Evolutionary conservation across 2,329 filamentous ascomycete genomes (phyloP), one percentile per base, ranked within the genome.

Genomic region (Orbilia javanica): DNA sequence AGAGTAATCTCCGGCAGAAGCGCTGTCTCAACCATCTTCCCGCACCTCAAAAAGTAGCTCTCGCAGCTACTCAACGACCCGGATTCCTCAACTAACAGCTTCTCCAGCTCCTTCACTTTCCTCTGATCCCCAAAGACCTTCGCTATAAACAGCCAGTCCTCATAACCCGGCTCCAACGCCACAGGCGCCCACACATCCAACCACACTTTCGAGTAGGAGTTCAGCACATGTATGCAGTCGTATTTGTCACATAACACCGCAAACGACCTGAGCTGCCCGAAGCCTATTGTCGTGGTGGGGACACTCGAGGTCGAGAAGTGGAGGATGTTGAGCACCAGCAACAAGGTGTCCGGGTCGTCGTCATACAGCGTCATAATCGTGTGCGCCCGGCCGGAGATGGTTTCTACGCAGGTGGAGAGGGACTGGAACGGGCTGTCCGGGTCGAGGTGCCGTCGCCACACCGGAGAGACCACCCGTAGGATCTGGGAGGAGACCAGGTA

Each of bases 201-300:
- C 75, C 75, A 79, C 11, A 20, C n/a, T 15, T 57, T 66, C 29
- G 68, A 72, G 44, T 70, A 79, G 8, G 63, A 34, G 2, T 66
- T 66, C 36, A 79, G 25, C 1, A 74, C 46, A 31, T 79, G 64
- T 10, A 79, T 55, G 27, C 75, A 79, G 22, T 79, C 75, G 69
- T 79, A 79, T 50, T 79, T 79, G 60, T 79, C 75, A 27, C 75
- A 79, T 22, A 79, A 29, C 25, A 79, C 70, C 8, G 75, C 75
- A 29, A 79, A 74, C 1, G 75, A 68, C 15, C 27, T 53, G 3
- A 79, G 48, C 48, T 79, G 69, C 1, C 7, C 20, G 22, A 79
- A 79, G 27, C 60, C 22, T 3, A 79, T 53, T 0, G 53, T 20
- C 1, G 22, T 13, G 0, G 55, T 52, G 2, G 67, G 75, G 7